These are phyloP conservation scores for Nephelium lappaceum DNA, from an alignment of 345 rosid genomes.

Conservation along the genomic window DNA sequence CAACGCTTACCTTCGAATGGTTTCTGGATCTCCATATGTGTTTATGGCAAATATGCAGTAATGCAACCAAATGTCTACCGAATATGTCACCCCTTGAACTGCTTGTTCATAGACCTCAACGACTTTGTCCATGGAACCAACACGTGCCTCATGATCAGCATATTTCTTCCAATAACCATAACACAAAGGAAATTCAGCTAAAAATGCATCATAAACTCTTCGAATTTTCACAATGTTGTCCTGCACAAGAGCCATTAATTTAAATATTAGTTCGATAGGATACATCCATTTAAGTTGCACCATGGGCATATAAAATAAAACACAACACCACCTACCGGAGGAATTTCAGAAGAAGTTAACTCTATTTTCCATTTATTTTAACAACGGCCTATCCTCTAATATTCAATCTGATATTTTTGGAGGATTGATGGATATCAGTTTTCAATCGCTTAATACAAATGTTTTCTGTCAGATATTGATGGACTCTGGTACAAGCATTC, in stretches of 20 bases:
- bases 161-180: conserved; percentile 99
- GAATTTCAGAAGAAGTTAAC: background rate
- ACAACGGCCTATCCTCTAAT: background rate
- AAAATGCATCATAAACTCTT: conserved; percentile 85
- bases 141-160: conserved; percentile 92
- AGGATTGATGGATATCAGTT: background rate
- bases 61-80: conserved; percentile 97
- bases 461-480: background rate
- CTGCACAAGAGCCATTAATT: conserved; percentile 42
- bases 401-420: background rate
- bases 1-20: conserved; percentile 82
- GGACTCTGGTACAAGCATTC: background rate
- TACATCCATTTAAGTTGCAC: background rate
- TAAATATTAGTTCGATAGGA: conserved; percentile 23
- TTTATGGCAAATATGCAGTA: conserved; percentile 79
- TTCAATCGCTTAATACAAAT: background rate
- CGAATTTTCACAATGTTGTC: conserved; percentile 78
- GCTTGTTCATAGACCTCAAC: conserved; percentile 97
- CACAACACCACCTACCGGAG: background rate
- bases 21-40: conserved; percentile 93
- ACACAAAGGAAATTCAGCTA: conserved; percentile 93
- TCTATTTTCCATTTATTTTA: background rate
- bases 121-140: conserved; percentile 89
- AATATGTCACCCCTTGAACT: conserved; percentile 88
- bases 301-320: background rate